Conservation (phyloP, 345 rosid genomes). For the Eucalyptus victrix region DNA sequence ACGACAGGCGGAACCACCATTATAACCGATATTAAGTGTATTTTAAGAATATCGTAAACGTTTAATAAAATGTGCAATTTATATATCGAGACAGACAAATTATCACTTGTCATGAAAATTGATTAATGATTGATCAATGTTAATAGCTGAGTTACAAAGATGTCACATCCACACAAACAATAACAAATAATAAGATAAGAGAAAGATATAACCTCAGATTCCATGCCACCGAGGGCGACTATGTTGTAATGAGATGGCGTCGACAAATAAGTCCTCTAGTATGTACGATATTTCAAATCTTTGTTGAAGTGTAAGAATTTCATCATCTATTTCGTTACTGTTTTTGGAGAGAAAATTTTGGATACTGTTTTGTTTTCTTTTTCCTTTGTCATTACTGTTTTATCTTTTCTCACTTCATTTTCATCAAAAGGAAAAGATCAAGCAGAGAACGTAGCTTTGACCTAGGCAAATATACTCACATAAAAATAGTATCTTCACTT, state of each 20-base stretch:
- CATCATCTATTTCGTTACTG: neutral
- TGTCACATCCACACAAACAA: neutral
- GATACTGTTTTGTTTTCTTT: neutral
- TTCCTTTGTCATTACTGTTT: too few species aligned
- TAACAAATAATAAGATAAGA: neutral
- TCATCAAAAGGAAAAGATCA: neutral
- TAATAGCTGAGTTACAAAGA: neutral
- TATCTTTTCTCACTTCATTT: neutral
- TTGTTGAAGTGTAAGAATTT: neutral
- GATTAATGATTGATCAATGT: neutral
- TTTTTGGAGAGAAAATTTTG: neutral
- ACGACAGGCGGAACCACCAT: rapidly evolving
- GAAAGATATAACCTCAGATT: neutral
- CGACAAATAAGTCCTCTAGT: neutral
- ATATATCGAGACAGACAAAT: neutral
- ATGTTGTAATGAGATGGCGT: neutral
- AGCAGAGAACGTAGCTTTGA: neutral
- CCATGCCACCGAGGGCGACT: neutral
- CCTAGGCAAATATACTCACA: neutral
- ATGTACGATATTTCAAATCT: neutral
- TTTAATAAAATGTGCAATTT: too few species aligned
- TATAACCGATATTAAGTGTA: neutral
- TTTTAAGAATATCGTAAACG: neutral
- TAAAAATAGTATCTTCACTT: neutral
- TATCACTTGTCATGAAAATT: neutral